These are phyloP conservation scores for Neurospora discreta DNA, from an alignment of 495 filamentous ascomycete species.

Conservation along the genomic window DNA sequence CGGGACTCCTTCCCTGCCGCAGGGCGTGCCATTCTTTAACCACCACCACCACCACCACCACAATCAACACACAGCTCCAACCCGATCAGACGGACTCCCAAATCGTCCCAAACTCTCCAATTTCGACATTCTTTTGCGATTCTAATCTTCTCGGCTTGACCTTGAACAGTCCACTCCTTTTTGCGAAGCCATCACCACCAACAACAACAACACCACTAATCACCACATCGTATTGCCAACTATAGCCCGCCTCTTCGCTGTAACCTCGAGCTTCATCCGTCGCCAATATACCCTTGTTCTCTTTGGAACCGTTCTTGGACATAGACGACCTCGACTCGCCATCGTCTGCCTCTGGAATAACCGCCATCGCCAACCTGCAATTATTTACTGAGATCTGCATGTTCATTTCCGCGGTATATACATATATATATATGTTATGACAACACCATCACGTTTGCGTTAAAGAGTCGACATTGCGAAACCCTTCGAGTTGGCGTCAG, in stretches of 20 bases:
- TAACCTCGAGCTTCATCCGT: background rate
- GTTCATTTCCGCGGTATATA: slow-evolving; percentile 1
- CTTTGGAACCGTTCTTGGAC: background rate
- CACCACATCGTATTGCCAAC: background rate
- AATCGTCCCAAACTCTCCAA: background rate
- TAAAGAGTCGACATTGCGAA: slow-evolving; percentile 8
- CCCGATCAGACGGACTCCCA: slow-evolving; percentile 9
- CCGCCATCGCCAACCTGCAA: slow-evolving; percentile 6
- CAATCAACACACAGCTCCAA: background rate
- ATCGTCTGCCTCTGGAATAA: slow-evolving; percentile 3
- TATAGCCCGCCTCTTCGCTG: background rate
- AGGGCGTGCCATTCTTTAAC: slow-evolving; percentile 38
- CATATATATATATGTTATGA: slow-evolving; percentile 26
- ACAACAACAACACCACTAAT: background rate
- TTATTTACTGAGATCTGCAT: background rate
- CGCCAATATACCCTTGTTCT: background rate
- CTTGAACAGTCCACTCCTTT: slow-evolving; percentile 4
- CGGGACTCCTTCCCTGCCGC: slow-evolving; percentile 32
- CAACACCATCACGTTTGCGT: slow-evolving; percentile 6
- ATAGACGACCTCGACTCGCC: background rate
- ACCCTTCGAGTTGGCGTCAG: background rate
- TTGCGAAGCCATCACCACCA: background rate
- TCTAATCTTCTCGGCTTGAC: slow-evolving; percentile 3
- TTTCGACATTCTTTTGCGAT: slow-evolving; percentile 14
- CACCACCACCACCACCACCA: background rate